These are phyloP conservation scores for Fusarium graminum DNA, from an alignment of 2,329 filamentous ascomycete genomes.

Conservation along the genomic window DNA sequence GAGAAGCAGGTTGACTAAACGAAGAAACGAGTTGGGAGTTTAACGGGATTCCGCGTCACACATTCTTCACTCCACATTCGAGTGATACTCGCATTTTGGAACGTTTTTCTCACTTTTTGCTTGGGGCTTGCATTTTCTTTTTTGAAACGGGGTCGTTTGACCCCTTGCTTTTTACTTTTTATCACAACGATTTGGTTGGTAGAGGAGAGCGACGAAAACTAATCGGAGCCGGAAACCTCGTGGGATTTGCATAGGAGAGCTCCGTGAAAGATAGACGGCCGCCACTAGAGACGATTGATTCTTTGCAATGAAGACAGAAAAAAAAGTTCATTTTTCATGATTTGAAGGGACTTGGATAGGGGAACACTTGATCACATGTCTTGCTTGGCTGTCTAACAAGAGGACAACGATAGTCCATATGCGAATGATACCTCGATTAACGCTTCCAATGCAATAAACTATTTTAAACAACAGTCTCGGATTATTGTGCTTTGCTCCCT, in stretches of 20 bases:
- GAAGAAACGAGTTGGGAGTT: slow-evolving; percentile 38
- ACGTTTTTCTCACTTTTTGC: slow-evolving; percentile 19
- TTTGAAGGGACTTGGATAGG: slow-evolving; percentile 31
- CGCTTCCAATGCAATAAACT: slow-evolving; percentile 29
- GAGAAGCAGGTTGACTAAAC: slow-evolving; percentile 75
- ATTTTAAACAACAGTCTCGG: slow-evolving; percentile 2
- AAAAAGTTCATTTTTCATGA: slow-evolving; percentile 43
- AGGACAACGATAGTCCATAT: slow-evolving; percentile 13
- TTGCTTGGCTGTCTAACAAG: slow-evolving; percentile 20
- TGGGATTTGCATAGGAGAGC: slow-evolving; percentile 28
- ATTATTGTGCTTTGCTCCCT: slow-evolving; percentile 13
- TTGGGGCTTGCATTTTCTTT: slow-evolving; percentile 33
- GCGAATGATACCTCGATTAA: slow-evolving; percentile 43
- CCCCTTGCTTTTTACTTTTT: slow-evolving; percentile 14
- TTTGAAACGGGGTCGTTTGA: slow-evolving; percentile 8
- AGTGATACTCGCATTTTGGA: slow-evolving; percentile 30
- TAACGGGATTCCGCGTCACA: slow-evolving; percentile 29
- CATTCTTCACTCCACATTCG: slow-evolving; percentile 30
- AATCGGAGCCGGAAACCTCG: slow-evolving; percentile 35
- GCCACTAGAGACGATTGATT: slow-evolving; percentile 44
- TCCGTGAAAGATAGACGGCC: slow-evolving; percentile 32
- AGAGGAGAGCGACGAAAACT: slow-evolving; percentile 22
- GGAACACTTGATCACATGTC: slow-evolving; percentile 22
- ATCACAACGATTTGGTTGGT: slow-evolving; percentile 20
- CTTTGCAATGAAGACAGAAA: slow-evolving; percentile 41